Percentiles rank a stretch among this genome's conserved stretches.
phyloP scores from a whole-genome alignment of 768 basidiomycete genomes.

The Trametes cubensis region DNA sequence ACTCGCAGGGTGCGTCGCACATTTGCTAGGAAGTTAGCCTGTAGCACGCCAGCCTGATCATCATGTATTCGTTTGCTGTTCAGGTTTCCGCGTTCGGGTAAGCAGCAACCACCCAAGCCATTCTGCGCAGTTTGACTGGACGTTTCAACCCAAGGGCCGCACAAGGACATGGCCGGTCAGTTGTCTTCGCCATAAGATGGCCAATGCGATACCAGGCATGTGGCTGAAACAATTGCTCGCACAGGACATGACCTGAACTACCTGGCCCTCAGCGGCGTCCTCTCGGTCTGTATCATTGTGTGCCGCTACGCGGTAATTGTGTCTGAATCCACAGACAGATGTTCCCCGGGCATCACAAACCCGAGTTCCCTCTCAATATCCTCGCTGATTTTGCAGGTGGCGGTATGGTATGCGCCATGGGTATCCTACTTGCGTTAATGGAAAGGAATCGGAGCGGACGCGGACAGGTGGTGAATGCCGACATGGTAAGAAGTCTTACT shows the following conservation, averaged over 20 bases:
- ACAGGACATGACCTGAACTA: constrained; percentile 86
- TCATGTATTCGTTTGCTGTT: background rate
- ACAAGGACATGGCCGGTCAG: constrained; percentile 77
- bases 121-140: too few species aligned
- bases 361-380: constrained; percentile 72
- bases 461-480: constrained; percentile 73
- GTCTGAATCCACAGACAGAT: constrained; percentile 44
- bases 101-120: background rate
- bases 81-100: constrained; percentile 68
- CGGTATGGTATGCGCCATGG: constrained; percentile 68
- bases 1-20: constrained; percentile 57
- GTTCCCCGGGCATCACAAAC: constrained; percentile 70
- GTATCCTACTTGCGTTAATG: constrained; percentile 74
- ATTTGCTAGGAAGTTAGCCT: too few species aligned
- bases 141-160: constrained; percentile 48
- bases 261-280: constrained; percentile 73
- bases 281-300: constrained; percentile 50
- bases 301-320: too few species aligned
- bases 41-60: background rate
- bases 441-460: constrained; percentile 65
- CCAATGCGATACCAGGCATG: background rate
- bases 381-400: constrained; percentile 86
- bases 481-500: constrained; percentile 59
- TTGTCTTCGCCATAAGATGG: constrained; percentile 1
- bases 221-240: background rate